Evolutionary conservation across 805 yeast species (phyloP).

Genomic region (Hanseniaspora guilliermondii): DNA sequence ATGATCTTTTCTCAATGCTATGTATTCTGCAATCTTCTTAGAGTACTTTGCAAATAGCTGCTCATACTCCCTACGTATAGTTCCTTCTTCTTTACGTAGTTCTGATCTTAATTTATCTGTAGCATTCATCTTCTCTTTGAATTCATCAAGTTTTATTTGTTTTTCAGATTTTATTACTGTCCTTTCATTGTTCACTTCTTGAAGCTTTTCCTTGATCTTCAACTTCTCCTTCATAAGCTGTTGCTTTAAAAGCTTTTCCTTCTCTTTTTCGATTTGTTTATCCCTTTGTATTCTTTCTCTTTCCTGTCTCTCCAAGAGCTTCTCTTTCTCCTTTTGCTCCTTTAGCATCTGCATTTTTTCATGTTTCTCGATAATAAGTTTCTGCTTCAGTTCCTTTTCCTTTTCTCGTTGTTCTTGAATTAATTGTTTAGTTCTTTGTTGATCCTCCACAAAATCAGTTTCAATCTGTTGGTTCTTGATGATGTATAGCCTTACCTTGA

Average conservation of each 20-base stretch:
- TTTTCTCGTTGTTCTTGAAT: not conserved
- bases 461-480: conserved; percentile 57
- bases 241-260: conserved; percentile 11
- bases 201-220: conserved; percentile 8
- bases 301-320: conserved; percentile 19
- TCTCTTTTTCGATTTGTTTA: conserved; percentile 14
- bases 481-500: conserved; percentile 67
- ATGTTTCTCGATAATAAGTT: conserved; percentile 20
- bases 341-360: conserved; percentile 18
- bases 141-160: conserved; percentile 9
- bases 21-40: not conserved
- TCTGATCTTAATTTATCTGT: conserved; percentile 24
- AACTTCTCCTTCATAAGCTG: conserved; percentile 10
- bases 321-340: conserved; percentile 17
- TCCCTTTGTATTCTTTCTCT: conserved; percentile 18
- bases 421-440: conserved; percentile 14
- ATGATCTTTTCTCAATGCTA: not conserved
- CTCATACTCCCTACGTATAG: conserved; percentile 17
- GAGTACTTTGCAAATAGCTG: not conserved
- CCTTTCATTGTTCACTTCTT: conserved; percentile 10
- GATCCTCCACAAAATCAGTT: conserved; percentile 26
- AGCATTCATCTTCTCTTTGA: conserved; percentile 17
- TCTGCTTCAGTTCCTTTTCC: conserved; percentile 14
- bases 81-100: conserved; percentile 24
- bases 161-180: conserved; percentile 4